Conservation (phyloP, 345 rosid species). For the Boechera retrofracta region DNA sequence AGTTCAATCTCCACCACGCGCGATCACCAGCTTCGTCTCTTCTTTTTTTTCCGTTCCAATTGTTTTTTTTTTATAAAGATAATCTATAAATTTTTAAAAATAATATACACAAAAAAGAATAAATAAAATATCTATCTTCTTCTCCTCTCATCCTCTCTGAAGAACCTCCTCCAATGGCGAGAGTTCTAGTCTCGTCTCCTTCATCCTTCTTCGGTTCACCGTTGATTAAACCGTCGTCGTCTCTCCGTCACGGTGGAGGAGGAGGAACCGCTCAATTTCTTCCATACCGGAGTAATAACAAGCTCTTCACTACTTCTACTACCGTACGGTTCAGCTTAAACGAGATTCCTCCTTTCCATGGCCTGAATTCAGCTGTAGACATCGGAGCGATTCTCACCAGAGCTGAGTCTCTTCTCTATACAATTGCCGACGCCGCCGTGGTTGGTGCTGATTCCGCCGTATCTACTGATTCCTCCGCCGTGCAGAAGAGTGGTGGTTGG, state of each 20-base stretch:
- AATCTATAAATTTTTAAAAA: background rate
- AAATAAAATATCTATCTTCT: conserved; percentile 28
- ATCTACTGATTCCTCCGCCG: conserved; percentile 54
- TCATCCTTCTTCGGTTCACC: conserved; percentile 71
- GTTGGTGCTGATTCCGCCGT: conserved; percentile 55
- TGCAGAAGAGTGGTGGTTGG: conserved; percentile 89
- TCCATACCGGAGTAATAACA: conserved; percentile 58
- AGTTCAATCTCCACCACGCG: conserved; percentile 35
- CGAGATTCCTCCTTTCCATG: conserved; percentile 70
- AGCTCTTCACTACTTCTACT: conserved; percentile 47
- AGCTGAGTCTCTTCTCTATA: conserved; percentile 79
- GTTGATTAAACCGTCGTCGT: conserved; percentile 46
- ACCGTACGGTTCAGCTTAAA: conserved; percentile 70
- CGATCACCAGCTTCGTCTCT: conserved; percentile 19
- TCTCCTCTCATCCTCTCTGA: conserved; percentile 32
- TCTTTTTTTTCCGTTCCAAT: background rate
- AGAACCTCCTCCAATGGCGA: conserved; percentile 63
- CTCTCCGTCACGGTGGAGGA: conserved; percentile 53
- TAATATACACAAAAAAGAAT: background rate
- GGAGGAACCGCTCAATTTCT: conserved; percentile 45
- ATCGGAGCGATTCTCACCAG: conserved; percentile 53
- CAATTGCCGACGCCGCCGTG: conserved; percentile 87
- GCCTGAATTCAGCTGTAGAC: conserved; percentile 58
- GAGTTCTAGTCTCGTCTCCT: conserved; percentile 72
- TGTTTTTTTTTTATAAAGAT: conserved; percentile 6